These are phyloP conservation scores for Neophaeococcomyces aloes DNA, from an alignment of 2,329 filamentous ascomycete genomes.

Conservation along the genomic window DNA sequence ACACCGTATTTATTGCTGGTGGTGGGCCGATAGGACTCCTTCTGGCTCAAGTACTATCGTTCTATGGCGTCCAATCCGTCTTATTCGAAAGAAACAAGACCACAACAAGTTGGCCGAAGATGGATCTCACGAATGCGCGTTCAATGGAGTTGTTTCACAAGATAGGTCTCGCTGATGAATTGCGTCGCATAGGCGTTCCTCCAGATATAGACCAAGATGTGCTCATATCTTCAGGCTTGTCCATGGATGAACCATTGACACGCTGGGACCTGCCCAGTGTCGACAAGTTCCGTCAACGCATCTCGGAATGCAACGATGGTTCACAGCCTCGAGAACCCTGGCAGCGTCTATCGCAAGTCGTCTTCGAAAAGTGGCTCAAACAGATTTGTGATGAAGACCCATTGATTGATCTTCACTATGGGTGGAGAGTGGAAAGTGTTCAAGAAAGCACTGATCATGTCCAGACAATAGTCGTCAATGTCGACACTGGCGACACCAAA, in stretches of 20 bases:
- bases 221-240: constrained; percentile 7
- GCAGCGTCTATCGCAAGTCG: constrained; percentile 27
- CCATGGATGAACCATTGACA: constrained; percentile 8
- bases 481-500: constrained; percentile 11
- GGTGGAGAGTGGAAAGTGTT: constrained; percentile 20
- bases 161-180: constrained; percentile 12
- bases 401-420: constrained; percentile 23
- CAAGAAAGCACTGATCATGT: constrained; percentile 18
- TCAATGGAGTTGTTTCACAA: constrained; percentile 28
- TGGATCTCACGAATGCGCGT: constrained; percentile 30
- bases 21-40: constrained; percentile 37
- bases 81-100: constrained; percentile 23
- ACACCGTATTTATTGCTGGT: constrained; percentile 35
- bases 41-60: constrained; percentile 24
- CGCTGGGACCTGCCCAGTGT: constrained; percentile 10
- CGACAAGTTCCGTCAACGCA: constrained; percentile 16
- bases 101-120: constrained; percentile 31
- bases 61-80: constrained; percentile 17
- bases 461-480: constrained; percentile 15
- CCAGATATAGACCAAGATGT: constrained; percentile 6
- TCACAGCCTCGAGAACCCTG: constrained; percentile 24
- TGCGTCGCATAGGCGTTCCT: constrained; percentile 7
- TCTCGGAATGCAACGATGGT: constrained; percentile 26
- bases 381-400: constrained; percentile 18
- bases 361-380: constrained; percentile 30